Conservation (phyloP, 257 asterid genomes). For the Lycium barbarum region DNA sequence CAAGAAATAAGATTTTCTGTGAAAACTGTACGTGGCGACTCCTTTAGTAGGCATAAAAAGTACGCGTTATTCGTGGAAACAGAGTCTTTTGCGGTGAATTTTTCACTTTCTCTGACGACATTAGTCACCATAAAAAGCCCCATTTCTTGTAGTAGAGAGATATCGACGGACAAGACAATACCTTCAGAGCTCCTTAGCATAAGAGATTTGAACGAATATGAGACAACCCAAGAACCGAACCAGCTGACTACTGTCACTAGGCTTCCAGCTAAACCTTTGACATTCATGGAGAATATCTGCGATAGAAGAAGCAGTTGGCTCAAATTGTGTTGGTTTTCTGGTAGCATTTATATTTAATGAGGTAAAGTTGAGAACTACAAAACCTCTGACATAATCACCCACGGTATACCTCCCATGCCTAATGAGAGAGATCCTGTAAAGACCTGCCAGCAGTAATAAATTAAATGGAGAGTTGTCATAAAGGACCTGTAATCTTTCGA, state of each 20-base stretch:
- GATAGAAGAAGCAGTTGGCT: slow-evolving; percentile 2
- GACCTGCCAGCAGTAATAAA: slow-evolving; percentile 48
- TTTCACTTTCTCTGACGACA: too few relatives aligned
- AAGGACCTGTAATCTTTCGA: background rate
- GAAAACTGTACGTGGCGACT: too few relatives aligned
- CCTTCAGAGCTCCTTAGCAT: slow-evolving; percentile 85
- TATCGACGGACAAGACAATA: slow-evolving; percentile 29
- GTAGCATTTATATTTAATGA: background rate
- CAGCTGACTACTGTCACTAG: slow-evolving; percentile 84
- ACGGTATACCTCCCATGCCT: slow-evolving; percentile 93
- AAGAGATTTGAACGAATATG: slow-evolving; percentile 76
- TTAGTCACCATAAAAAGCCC: too few relatives aligned
- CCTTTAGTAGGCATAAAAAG: too few relatives aligned
- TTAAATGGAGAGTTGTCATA: background rate
- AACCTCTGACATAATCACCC: slow-evolving; percentile 98
- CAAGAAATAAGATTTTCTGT: too few relatives aligned
- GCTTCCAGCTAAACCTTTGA: slow-evolving; percentile 88
- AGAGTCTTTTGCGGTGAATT: too few relatives aligned
- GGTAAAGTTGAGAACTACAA: background rate
- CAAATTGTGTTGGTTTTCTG: background rate
- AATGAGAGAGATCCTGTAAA: slow-evolving; percentile 79
- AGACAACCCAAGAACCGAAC: slow-evolving; percentile 84
- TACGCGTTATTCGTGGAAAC: too few relatives aligned
- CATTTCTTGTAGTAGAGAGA: too few relatives aligned
- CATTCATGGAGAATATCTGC: slow-evolving; percentile 89